phyloP scores from a whole-genome alignment of 2,329 filamentous ascomycete genomes.

The Phyllachora maydis region DNA sequence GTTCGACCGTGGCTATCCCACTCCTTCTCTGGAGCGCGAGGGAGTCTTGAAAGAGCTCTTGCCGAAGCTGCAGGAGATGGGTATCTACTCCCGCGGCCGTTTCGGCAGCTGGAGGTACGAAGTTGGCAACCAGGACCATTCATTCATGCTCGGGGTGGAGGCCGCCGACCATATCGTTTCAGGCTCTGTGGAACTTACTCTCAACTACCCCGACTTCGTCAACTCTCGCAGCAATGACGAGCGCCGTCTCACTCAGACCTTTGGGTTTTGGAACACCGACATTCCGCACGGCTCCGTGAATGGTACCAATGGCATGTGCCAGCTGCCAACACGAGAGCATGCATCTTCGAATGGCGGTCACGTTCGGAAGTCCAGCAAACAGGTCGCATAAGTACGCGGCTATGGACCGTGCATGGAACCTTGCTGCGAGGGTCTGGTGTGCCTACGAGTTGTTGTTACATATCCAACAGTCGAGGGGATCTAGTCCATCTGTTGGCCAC shows the following conservation, averaged over 20 bases:
- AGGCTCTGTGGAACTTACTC: conserved; percentile 74
- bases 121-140: conserved; percentile 88
- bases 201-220: conserved; percentile 95
- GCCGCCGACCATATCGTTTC: conserved; percentile 79
- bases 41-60: conserved; percentile 83
- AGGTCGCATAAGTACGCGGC: conserved; percentile 2
- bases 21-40: conserved; percentile 84
- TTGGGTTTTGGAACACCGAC: conserved; percentile 13
- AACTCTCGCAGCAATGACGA: conserved; percentile 54
- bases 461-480: no score
- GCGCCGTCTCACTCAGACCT: conserved; percentile 33
- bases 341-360: conserved; percentile 12
- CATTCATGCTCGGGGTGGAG: conserved; percentile 92
- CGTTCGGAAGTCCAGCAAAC: conserved; percentile 9
- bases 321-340: conserved; percentile 16
- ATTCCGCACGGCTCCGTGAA: no score
- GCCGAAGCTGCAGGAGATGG: conserved; percentile 76
- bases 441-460: no score
- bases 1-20: conserved; percentile 97
- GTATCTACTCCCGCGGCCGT: conserved; percentile 86
- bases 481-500: no score
- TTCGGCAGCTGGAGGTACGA: conserved; percentile 99
- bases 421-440: no score
- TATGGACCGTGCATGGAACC: no score
- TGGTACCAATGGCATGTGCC: no score